Evolutionary conservation across 768 basidiomycete species (phyloP), one percentile per base, ranked within the genome.

Genomic region (Artomyces pyxidatus): DNA sequence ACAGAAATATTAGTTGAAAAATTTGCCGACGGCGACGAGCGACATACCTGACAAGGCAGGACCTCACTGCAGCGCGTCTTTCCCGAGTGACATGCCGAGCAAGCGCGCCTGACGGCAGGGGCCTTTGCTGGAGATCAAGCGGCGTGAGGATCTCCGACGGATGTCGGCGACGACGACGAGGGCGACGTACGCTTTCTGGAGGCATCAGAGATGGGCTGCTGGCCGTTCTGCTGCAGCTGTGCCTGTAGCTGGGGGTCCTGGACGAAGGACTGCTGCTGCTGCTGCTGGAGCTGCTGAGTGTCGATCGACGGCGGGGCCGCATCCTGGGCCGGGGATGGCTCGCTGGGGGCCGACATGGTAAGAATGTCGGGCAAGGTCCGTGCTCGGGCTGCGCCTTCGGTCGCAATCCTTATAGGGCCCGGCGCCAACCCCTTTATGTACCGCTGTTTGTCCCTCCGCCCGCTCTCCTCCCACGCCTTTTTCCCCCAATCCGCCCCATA

Each of bases 41-140:
- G 38, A 12, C 66, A 10, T 54, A 84, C 85, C 78, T 88, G 86
- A 66, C 87, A 89, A 7, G 87, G 87, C 17, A 89, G 73, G 28
- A 79, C 80, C 66, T 89, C 87, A 58, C 84, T 87, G 59, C 87
- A 89, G 57, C 86, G 71, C 11, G 87, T 89, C 69, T 89, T 89
- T 45, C 87, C 87, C 44, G 84, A 71, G 65, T 89, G 87, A 66
- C 87, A 89, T 12, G 87, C 83, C 32, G 80, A 76, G 55, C 87
- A 89, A 1, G 87, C 87, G 54, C 87, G 74, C 55, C 87, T 78
- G 47, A 88, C 87, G 38, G 85, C 88, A 27, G 86, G 85, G 38
- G 82, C 83, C 67, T 89, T 88, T 52, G 85, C 85, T 87, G 62
- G 43, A 49, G 42, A 55, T 22, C 21, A 44, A 48, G 45, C 42